Evolutionary conservation across 192 early-diverging fungal species (phyloP).

Genomic region (Coemansia sp.): DNA sequence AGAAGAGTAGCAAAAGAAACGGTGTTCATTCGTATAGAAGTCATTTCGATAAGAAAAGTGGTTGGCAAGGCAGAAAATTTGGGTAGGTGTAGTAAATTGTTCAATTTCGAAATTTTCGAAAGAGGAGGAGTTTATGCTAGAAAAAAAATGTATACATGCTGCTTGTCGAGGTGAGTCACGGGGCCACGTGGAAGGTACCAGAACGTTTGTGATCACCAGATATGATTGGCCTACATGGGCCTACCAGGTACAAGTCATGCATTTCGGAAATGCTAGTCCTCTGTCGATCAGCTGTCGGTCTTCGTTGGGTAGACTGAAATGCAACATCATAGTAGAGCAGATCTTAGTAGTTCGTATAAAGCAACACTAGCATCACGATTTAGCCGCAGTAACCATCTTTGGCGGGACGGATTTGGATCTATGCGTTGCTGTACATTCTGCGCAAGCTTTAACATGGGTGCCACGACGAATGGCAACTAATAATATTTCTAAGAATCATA

Average conservation of each 20-base stretch:
- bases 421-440: too few relatives aligned
- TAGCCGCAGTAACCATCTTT: too few relatives aligned
- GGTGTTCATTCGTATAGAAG: conserved; percentile 55
- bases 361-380: too few relatives aligned
- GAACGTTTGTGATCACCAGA: neutral
- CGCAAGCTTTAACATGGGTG: too few relatives aligned
- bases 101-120: neutral
- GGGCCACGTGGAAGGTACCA: conserved; percentile 1
- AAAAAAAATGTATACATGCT: neutral
- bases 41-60: conserved; percentile 20
- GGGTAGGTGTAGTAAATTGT: neutral
- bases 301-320: too few relatives aligned
- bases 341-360: too few relatives aligned
- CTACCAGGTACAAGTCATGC: too few relatives aligned
- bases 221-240: neutral
- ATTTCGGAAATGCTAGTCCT: neutral
- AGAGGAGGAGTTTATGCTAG: neutral
- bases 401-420: too few relatives aligned
- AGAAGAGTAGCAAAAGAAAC: conserved; percentile 37
- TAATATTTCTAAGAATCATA: too few relatives aligned
- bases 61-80: neutral
- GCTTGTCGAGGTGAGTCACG: neutral
- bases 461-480: too few relatives aligned
- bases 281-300: neutral
- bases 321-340: too few relatives aligned